These are phyloP conservation scores for Neocatenulostroma microsporum DNA, from an alignment of 2,329 filamentous ascomycete species.

Conservation along the genomic window DNA sequence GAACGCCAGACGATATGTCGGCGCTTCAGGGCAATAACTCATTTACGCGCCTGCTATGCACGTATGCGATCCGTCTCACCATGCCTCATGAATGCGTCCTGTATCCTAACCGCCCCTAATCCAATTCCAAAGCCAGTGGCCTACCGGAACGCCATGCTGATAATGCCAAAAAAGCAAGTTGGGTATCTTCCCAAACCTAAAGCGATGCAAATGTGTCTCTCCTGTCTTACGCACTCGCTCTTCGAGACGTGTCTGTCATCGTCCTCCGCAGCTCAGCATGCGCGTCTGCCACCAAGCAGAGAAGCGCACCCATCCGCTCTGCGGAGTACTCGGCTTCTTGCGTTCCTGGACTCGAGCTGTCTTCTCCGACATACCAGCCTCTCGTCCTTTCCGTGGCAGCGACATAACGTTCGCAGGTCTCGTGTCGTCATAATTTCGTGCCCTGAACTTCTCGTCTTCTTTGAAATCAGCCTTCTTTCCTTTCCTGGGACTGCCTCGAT, in stretches of 20 bases:
- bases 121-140: too few species aligned
- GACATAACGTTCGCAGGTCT: conserved; percentile 17
- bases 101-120: too few species aligned
- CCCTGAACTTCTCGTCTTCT: conserved; percentile 14
- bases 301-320: conserved; percentile 47
- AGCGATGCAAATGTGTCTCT: too few species aligned
- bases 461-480: conserved; percentile 13
- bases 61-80: too few species aligned
- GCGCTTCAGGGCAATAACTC: too few species aligned
- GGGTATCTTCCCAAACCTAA: too few species aligned
- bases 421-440: conserved; percentile 22
- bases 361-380: conserved; percentile 22
- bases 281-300: conserved; percentile 50
- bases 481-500: conserved; percentile 20
- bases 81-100: too few species aligned
- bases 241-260: conserved; percentile 1
- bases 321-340: conserved; percentile 30
- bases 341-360: conserved; percentile 27
- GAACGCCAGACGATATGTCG: too few species aligned
- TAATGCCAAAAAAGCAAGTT: too few species aligned
- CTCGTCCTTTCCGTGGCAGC: conserved; percentile 18
- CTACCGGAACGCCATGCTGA: too few species aligned
- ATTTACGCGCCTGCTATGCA: too few species aligned
- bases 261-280: conserved; percentile 40
- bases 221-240: too few species aligned